Base-by-base conservation (phyloP, 164 flowering plant genomes). In the Tetracentron sinense region DNA sequence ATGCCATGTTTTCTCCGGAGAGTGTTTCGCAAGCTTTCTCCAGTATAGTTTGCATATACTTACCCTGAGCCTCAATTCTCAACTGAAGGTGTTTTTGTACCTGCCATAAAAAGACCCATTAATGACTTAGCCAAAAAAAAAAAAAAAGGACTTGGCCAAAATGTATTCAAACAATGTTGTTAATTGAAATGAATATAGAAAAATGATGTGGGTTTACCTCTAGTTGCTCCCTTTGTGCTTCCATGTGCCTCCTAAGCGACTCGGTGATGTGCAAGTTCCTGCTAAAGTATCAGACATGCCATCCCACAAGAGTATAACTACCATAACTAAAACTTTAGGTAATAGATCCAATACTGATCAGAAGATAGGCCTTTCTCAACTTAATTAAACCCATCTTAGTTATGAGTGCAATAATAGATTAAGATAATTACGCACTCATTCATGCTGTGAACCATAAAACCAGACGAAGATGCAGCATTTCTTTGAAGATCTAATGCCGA, bases 21-120 rank as follows among this genome's bases (percentile, higher is more conserved):
- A 94, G 88, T 44, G 93, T 89, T 75, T 94, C 97, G 56, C 86
- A 94, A 58, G 99, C 99, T 69, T 91, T 94, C 70, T 91, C 96
- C 60, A 94, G 73, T 62, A 94, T 90, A 30, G 82, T 81, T 50
- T 94, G 99, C 97, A 94, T 91, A 78, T 94, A 94, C 75, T 94
- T 94, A 27, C 97, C 99, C 74, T 94, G 99, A 30, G 99, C 99
- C 65, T 94, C 99, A 50, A 90, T 94, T 73, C 96, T 82, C 69
- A 89, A 54, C 55, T 94, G 99, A 33, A 94, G 91, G 77, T 88
- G 99, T 72, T 78, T 81, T 59, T 94, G 99, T 44, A 94, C 97
- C 99, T 94, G 76, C 49, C 4, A 25, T 28, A 66, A 47, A 42
- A 46, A 20, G 30, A 51, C 17, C 21, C 25, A 44, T 42, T 31